phyloP scores from a whole-genome alignment of 2,329 filamentous ascomycete species.

The Fusarium sp. region DNA sequence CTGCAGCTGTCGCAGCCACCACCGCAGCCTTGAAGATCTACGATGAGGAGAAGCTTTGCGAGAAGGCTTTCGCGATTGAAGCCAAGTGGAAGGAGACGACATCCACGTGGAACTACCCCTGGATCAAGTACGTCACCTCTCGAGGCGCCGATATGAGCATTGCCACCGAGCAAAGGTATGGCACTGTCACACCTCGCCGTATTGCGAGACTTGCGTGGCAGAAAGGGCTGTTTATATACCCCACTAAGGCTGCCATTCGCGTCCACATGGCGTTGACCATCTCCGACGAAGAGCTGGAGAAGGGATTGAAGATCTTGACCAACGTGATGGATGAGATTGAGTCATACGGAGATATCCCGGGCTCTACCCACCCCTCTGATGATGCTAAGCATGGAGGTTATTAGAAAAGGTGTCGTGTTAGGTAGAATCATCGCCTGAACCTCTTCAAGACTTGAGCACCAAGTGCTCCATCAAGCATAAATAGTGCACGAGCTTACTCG shows the following conservation, averaged over 20 bases:
- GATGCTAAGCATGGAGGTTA: not conserved
- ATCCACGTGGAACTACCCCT: slow-evolving; percentile 18
- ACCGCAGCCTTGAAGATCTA: slow-evolving; percentile 7
- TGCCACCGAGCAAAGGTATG: slow-evolving; percentile 9
- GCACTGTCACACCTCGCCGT: slow-evolving; percentile 17
- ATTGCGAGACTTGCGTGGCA: slow-evolving; percentile 16
- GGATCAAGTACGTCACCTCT: slow-evolving; percentile 17
- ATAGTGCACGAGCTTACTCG: too few species aligned
- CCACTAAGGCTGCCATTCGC: slow-evolving; percentile 8
- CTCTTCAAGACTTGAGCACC: too few species aligned
- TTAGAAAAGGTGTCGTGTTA: too few species aligned
- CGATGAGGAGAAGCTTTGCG: slow-evolving; percentile 23
- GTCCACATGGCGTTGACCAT: slow-evolving; percentile 23
- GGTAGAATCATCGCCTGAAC: too few species aligned
- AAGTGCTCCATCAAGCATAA: too few species aligned
- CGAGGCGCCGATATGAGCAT: slow-evolving; percentile 25
- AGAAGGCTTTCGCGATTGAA: slow-evolving; percentile 17
- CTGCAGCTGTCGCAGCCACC: slow-evolving; percentile 16
- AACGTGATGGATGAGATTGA: slow-evolving; percentile 18
- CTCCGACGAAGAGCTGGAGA: slow-evolving; percentile 28
- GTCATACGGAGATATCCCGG: slow-evolving; percentile 22
- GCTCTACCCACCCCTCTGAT: slow-evolving; percentile 8
- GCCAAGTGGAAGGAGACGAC: slow-evolving; percentile 19
- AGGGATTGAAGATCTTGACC: slow-evolving; percentile 13
- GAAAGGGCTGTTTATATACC: slow-evolving; percentile 21